These are phyloP conservation scores for Rhodotorula glutinis DNA, from an alignment of 1,284 basidiomycete species.

Conservation along the genomic window DNA sequence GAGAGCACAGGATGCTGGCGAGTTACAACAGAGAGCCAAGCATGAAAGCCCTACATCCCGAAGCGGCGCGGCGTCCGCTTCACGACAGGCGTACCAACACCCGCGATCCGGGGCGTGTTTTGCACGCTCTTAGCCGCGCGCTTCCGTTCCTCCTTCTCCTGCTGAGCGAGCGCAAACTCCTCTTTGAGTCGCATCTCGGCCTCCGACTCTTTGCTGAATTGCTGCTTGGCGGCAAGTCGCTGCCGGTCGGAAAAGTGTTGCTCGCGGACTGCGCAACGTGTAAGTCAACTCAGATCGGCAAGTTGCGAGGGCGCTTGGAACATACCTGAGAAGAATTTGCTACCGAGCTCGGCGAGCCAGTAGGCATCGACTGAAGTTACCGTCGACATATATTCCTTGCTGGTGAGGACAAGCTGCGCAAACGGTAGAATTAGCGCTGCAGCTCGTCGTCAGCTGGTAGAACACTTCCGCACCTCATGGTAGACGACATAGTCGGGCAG, in stretches of 20 bases:
- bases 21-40: not conserved
- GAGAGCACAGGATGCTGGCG: not conserved
- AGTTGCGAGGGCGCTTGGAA: conserved; percentile 66
- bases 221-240: conserved; percentile 67
- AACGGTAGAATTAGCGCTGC: conserved; percentile 16
- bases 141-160: conserved; percentile 35
- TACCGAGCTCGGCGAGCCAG: conserved; percentile 65
- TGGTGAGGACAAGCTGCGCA: conserved; percentile 70
- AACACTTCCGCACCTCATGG: conserved; percentile 78
- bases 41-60: conserved; percentile 17
- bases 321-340: conserved; percentile 62
- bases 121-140: conserved; percentile 39
- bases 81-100: conserved; percentile 36
- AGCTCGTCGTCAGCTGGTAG: no score
- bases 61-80: conserved; percentile 38
- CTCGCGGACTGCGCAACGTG: conserved; percentile 36
- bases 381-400: conserved; percentile 92
- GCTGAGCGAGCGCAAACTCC: conserved; percentile 30
- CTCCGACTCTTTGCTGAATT: conserved; percentile 34
- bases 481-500: conserved; percentile 91
- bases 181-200: conserved; percentile 39
- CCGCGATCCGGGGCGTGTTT: conserved; percentile 40
- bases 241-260: conserved; percentile 77
- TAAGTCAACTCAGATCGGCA: conserved; percentile 50
- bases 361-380: conserved; percentile 92